Evolutionary conservation across 306 rosid species (phyloP).

Genomic region (Ochetophila trinervis): DNA sequence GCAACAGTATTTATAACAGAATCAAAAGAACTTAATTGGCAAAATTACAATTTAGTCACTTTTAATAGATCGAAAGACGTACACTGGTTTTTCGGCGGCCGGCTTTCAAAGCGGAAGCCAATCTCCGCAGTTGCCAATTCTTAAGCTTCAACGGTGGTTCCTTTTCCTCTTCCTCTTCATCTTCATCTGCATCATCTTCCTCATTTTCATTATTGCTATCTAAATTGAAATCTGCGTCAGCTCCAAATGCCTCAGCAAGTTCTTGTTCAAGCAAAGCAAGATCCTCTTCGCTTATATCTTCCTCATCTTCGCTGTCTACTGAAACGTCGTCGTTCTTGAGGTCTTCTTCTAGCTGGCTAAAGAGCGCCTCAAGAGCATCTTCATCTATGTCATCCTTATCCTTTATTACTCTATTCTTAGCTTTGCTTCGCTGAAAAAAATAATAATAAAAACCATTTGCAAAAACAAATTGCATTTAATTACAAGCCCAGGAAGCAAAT

Average conservation of each 20-base stretch:
- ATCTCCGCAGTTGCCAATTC: slow-evolving; percentile 76
- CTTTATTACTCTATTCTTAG: slow-evolving; percentile 24
- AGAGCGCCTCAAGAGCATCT: slow-evolving; percentile 76
- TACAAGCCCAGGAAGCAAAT: background rate
- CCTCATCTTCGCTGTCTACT: slow-evolving; percentile 37
- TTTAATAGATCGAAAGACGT: slow-evolving; percentile 20
- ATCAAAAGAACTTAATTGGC: background rate
- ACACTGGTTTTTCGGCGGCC: slow-evolving; percentile 89
- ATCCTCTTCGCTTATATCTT: slow-evolving; percentile 62
- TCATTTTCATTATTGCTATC: slow-evolving; percentile 5
- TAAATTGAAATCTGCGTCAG: slow-evolving; percentile 28
- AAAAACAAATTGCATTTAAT: background rate
- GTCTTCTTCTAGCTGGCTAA: slow-evolving; percentile 78
- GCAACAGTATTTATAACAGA: background rate
- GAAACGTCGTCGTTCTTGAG: slow-evolving; percentile 59
- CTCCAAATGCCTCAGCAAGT: slow-evolving; percentile 48
- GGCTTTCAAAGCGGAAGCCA: slow-evolving; percentile 70
- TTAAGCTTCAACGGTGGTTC: slow-evolving; percentile 47
- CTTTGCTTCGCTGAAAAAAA: slow-evolving; percentile 22
- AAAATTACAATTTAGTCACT: background rate
- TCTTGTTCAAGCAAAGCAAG: slow-evolving; percentile 59
- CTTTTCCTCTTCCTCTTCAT: slow-evolving; percentile 23
- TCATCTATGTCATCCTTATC: slow-evolving; percentile 46
- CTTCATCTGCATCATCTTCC: slow-evolving; percentile 18
- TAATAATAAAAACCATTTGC: background rate